Evolutionary conservation across 164 flowering plant species (phyloP), one percentile per base, ranked within the genome.

Genomic region (Pachysandra terminalis): DNA sequence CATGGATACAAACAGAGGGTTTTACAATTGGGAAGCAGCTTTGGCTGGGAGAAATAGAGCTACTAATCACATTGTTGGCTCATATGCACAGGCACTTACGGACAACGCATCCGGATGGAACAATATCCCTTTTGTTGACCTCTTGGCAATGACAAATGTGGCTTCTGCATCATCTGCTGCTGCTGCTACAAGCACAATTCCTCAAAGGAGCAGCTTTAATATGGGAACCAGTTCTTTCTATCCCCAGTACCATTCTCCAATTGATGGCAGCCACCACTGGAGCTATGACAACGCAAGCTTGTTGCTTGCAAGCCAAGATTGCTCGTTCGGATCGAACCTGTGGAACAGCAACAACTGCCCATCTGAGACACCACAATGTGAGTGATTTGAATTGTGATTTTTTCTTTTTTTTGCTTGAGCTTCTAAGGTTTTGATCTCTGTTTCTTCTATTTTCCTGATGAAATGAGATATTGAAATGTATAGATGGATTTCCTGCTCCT

Each of bases 401-500:
- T n/a, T n/a, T n/a, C n/a, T n/a, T n/a, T n/a, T n/a, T n/a, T n/a
- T n/a, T n/a, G n/a, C n/a, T n/a, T n/a, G n/a, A 45, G 10, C 17
- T 45, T 12, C 14, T 45, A 12, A 10, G 1, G 51, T 45, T 45
- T 45, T 45, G 51, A 1, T 45, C 1, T 45, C 15, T 12, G 15
- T 10, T 45, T 10, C 15, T 45, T 45, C 51, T 45, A 45, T n/a
- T n/a, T n/a, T n/a, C n/a, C n/a, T n/a, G n/a, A 45, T 12, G 6
- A 32, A 32, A 52, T 45, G 63, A 22, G 16, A 57, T 12, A 6
- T 10, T 23, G 49, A 55, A 45, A 32, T 65, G 25, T 52, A 53
- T 77, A 77, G 80, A 67, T 73, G 74, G 74, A 48, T 64, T 70
- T 59, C 72, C 69, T 24, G 63, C 63, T 70, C 74, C 66, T 64